phyloP scores from a whole-genome alignment of 805 yeast species.

The Cyberlindnera xylosilytica region DNA sequence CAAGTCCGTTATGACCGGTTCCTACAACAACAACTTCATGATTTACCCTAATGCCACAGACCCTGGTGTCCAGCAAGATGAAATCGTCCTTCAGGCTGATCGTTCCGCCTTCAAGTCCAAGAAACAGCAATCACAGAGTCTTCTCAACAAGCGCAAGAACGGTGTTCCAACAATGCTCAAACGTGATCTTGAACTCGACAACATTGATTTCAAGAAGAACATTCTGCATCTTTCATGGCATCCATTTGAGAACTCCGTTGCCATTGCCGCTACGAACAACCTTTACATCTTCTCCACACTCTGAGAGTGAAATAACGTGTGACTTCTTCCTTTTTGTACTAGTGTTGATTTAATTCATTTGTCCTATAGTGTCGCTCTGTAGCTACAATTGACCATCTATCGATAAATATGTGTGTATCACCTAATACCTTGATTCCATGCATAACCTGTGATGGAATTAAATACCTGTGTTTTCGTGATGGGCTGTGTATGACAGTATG shows the following conservation, averaged over 20 bases:
- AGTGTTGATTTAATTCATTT: not conserved
- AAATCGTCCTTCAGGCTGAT: conserved; percentile 93
- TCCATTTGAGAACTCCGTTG: conserved; percentile 93
- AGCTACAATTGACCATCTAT: too few species aligned
- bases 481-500: conserved; percentile 4
- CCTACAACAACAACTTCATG: conserved; percentile 95
- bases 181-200: conserved; percentile 46
- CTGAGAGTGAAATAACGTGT: conserved; percentile 30
- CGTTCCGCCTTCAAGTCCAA: conserved; percentile 91
- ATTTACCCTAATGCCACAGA: conserved; percentile 83
- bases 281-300: conserved; percentile 78
- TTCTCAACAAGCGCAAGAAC: conserved; percentile 26
- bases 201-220: conserved; percentile 91
- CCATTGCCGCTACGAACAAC: conserved; percentile 97
- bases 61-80: conserved; percentile 33
- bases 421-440: too few species aligned
- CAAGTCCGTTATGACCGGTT: conserved; percentile 91
- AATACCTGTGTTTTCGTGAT: not conserved
- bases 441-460: not conserved
- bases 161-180: conserved; percentile 40
- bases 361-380: too few species aligned
- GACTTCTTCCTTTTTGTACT: too few species aligned
- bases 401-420: conserved; percentile 1
- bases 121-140: conserved; percentile 34
- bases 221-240: conserved; percentile 98